phyloP scores from a whole-genome alignment of 2,329 filamentous ascomycete species.

The Xenoacremonium recifei region DNA sequence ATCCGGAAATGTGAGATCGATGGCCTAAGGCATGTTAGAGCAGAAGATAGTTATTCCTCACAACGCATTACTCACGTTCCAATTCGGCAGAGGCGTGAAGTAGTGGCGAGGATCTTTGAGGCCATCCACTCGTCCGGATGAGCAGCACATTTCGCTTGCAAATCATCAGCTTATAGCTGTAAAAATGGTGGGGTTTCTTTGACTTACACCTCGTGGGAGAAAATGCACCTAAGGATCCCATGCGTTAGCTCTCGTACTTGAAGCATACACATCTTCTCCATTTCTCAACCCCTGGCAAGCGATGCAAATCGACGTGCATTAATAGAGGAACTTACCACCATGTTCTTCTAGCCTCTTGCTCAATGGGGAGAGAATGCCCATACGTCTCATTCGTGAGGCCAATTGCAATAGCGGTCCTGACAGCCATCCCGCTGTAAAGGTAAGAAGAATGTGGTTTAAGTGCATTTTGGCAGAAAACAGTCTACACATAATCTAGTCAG shows the following conservation, averaged over 20 bases:
- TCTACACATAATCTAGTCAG: too few relatives aligned
- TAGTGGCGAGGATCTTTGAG: conserved; percentile 3
- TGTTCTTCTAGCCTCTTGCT: conserved; percentile 1
- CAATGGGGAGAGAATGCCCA: not conserved
- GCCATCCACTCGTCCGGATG: conserved; percentile 1
- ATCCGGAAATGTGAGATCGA: not conserved
- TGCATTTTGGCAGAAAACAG: conserved; percentile 2
- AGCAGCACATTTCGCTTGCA: conserved; percentile 3
- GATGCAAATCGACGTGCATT: too few relatives aligned
- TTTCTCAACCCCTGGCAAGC: too few relatives aligned
- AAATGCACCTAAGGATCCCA: not conserved
- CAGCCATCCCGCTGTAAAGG: conserved; percentile 2
- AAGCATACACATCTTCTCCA: too few relatives aligned
- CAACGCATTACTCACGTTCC: not conserved
- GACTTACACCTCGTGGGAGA: conserved; percentile 4
- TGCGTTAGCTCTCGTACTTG: not conserved
- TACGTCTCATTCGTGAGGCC: conserved; percentile 2
- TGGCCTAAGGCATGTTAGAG: not conserved
- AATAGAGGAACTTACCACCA: conserved; percentile 5
- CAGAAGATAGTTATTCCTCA: not conserved
- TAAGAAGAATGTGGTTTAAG: conserved; percentile 4
- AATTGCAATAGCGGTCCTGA: conserved; percentile 3
- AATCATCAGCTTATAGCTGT: not conserved
- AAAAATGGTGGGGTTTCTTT: too few relatives aligned
- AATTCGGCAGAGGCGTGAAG: conserved; percentile 1